These are phyloP conservation scores for Yamadazyma laniorum DNA, from an alignment of 805 yeast species.

Conservation along the genomic window DNA sequence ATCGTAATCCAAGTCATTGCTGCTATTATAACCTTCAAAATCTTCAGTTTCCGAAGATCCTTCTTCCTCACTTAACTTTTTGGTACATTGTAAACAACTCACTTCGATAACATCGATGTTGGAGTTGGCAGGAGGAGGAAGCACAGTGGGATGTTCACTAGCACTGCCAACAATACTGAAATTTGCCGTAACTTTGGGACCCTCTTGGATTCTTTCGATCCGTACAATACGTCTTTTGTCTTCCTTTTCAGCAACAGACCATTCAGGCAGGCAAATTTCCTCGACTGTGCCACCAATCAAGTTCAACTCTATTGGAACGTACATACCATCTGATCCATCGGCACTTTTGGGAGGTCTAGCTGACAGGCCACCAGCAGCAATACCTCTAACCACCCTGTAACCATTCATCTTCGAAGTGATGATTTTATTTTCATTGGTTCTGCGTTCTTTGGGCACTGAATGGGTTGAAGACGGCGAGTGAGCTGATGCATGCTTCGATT, in stretches of 20 bases:
- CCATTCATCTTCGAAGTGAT: slow-evolving; percentile 14
- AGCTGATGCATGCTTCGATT: too few species aligned
- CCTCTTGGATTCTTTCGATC: slow-evolving; percentile 53
- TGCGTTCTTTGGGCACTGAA: slow-evolving; percentile 4
- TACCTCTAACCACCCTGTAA: slow-evolving; percentile 52
- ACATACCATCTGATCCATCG: slow-evolving; percentile 21
- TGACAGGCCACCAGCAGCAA: slow-evolving; percentile 56
- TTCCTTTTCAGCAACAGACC: slow-evolving; percentile 45
- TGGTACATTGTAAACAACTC: slow-evolving; percentile 53
- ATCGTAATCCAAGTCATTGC: slow-evolving; percentile 27
- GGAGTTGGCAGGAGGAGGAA: slow-evolving; percentile 39
- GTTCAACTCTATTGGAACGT: slow-evolving; percentile 48
- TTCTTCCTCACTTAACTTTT: slow-evolving; percentile 12
- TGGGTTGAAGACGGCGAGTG: neutral
- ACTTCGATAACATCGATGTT: slow-evolving; percentile 57
- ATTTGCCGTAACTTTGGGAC: slow-evolving; percentile 44
- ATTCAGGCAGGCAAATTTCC: slow-evolving; percentile 50
- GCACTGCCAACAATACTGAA: slow-evolving; percentile 56
- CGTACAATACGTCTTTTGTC: slow-evolving; percentile 59
- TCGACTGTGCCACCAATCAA: slow-evolving; percentile 44
- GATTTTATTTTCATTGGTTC: slow-evolving; percentile 14
- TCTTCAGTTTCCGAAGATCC: slow-evolving; percentile 5
- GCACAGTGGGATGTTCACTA: slow-evolving; percentile 41
- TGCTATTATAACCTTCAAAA: neutral
- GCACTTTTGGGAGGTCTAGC: slow-evolving; percentile 52